These are phyloP conservation scores for Tolypocladium amazonense DNA, from an alignment of 2,329 filamentous ascomycete species.

Conservation along the genomic window DNA sequence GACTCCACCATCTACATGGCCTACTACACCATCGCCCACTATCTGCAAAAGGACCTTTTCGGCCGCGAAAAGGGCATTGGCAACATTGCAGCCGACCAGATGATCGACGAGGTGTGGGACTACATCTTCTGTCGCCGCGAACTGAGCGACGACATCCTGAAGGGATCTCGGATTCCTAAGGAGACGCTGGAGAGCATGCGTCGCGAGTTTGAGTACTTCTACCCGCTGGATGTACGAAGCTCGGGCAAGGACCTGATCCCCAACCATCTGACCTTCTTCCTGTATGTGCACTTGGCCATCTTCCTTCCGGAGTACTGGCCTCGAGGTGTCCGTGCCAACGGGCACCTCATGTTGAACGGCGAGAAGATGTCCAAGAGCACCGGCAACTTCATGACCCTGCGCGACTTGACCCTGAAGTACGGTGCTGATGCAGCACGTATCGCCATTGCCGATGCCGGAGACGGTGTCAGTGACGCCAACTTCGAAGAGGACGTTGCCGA, in stretches of 20 bases:
- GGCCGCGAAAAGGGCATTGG: constrained; percentile 60
- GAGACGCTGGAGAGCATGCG: constrained; percentile 70
- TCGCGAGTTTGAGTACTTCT: constrained; percentile 93
- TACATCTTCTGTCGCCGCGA: constrained; percentile 79
- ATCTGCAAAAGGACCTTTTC: constrained; percentile 76
- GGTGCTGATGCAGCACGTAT: constrained; percentile 88
- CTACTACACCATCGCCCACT: constrained; percentile 59
- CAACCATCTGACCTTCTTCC: constrained; percentile 91
- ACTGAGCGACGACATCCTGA: constrained; percentile 51
- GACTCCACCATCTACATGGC: constrained; percentile 92
- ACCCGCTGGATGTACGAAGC: constrained; percentile 78
- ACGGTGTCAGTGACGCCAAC: constrained; percentile 91
- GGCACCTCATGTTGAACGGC: constrained; percentile 87
- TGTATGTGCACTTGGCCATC: constrained; percentile 86
- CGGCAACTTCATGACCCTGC: constrained; percentile 90
- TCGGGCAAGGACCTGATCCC: constrained; percentile 90
- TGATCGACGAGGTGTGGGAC: constrained; percentile 94
- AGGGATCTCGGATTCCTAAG: constrained; percentile 60
- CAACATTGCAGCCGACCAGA: constrained; percentile 69
- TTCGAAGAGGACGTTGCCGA: constrained; percentile 95
- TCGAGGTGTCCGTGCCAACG: constrained; percentile 73
- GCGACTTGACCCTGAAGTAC: constrained; percentile 80
- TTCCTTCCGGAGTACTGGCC: constrained; percentile 89
- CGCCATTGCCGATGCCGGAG: constrained; percentile 86
- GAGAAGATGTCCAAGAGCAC: constrained; percentile 99